Evolutionary conservation across 208 protist genomes (phyloP).

Genomic region (Wallacemonas sp.): DNA sequence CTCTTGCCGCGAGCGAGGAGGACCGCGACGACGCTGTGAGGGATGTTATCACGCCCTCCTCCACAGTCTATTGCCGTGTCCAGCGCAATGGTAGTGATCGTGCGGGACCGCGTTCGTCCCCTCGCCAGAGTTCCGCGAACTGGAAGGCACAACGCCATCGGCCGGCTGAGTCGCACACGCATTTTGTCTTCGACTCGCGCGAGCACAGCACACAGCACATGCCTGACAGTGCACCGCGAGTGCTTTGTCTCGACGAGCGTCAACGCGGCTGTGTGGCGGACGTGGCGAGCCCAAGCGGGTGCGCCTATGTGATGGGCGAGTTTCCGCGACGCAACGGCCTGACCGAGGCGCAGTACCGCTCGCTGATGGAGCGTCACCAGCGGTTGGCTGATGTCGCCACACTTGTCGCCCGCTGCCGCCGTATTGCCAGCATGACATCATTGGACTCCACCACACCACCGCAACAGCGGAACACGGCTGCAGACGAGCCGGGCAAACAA

Average conservation of each 20-base stretch:
- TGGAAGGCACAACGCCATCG: too few relatives aligned
- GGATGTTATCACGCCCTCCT: too few relatives aligned
- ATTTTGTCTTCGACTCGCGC: background rate
- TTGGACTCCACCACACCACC: too few relatives aligned
- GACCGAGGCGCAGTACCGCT: conserved; percentile 5
- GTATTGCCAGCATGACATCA: background rate
- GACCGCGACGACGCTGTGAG: too few relatives aligned
- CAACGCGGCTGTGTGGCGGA: background rate
- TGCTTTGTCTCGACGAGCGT: background rate
- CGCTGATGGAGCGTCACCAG: conserved; percentile 1
- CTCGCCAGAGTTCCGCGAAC: too few relatives aligned
- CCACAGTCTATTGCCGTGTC: too few relatives aligned
- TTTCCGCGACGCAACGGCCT: background rate
- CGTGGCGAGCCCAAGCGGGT: background rate
- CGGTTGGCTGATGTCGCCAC: conserved; percentile 1
- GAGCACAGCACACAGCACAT: background rate
- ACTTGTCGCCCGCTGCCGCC: background rate
- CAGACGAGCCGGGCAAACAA: background rate
- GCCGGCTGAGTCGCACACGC: too few relatives aligned
- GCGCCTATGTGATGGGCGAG: conserved; percentile 8
- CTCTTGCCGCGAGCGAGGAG: too few relatives aligned
- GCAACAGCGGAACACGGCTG: background rate
- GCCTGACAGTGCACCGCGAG: background rate
- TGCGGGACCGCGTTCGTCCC: too few relatives aligned
- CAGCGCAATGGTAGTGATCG: too few relatives aligned